Evolutionary conservation across 2,329 filamentous ascomycete species (phyloP).

Genomic region (Colletotrichum tamarilloi): DNA sequence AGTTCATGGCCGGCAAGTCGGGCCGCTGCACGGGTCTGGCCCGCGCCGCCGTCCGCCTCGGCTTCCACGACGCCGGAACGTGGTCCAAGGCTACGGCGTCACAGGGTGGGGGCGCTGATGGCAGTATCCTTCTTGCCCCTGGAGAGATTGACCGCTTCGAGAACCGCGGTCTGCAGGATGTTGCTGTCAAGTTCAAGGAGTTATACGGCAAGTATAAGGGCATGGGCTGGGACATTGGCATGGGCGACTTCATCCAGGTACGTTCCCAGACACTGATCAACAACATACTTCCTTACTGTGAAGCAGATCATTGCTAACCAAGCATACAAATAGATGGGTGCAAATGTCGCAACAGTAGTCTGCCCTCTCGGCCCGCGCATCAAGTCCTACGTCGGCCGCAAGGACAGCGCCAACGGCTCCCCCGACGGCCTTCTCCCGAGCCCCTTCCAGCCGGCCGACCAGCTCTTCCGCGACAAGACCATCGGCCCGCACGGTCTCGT

Average conservation of each 20-base stretch:
- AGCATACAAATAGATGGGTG: constrained; percentile 52
- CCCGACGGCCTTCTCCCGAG: constrained; percentile 56
- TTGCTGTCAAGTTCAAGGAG: constrained; percentile 50
- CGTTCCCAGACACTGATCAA: neutral
- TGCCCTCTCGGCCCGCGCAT: constrained; percentile 59
- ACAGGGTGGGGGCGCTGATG: constrained; percentile 56
- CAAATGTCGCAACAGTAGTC: constrained; percentile 60
- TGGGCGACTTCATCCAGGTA: constrained; percentile 60
- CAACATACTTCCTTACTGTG: neutral
- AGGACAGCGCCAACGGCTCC: constrained; percentile 53
- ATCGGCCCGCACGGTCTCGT: constrained; percentile 61
- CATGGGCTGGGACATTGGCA: constrained; percentile 50
- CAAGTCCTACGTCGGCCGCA: constrained; percentile 62
- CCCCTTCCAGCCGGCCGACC: constrained; percentile 53
- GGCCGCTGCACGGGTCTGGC: constrained; percentile 56
- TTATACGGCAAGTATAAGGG: constrained; percentile 53
- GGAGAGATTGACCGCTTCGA: constrained; percentile 51
- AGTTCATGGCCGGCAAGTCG: constrained; percentile 48
- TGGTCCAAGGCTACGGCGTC: constrained; percentile 51
- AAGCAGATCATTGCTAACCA: neutral
- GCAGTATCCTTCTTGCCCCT: constrained; percentile 52
- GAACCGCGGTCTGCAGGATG: constrained; percentile 60
- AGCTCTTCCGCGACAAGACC: constrained; percentile 64
- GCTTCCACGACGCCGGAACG: constrained; percentile 60
- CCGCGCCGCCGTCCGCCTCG: constrained; percentile 57